Evolutionary conservation across 352 stramenopile species (phyloP), one percentile per base, ranked within the genome.

Genomic region (Pelagophyceae sp.): DNA sequence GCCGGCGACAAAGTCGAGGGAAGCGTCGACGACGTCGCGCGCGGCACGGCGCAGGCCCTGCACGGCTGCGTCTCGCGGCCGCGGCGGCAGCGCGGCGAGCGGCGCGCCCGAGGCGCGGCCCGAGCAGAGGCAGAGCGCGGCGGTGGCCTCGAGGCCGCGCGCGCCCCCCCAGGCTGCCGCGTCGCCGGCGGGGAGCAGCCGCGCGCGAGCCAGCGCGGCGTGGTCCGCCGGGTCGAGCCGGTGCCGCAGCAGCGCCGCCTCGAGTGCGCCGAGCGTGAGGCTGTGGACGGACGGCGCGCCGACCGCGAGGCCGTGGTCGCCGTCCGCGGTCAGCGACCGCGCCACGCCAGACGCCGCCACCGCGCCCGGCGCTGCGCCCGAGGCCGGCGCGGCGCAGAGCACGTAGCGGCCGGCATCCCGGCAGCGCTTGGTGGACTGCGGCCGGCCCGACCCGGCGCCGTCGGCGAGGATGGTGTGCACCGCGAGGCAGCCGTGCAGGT

Each of bases 341-440:
- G n/a, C n/a, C n/a, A n/a, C n/a, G n/a, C n/a, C n/a, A n/a, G n/a
- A n/a, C 45, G 45, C 45, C 11, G 45, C 45, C 23, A 23, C 45
- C 45, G 23, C 11, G 45, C 11, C 45, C 23, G 45, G 45, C 45
- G 45, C 11, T 23, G 11, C 45, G 45, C 11, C 45, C 11, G 23
- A 23, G 58, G 58, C 6, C 58, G 23, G 11, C 23, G 5, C 58
- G 15, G 11, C 58, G 58, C 58, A 67, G 31, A 71, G 29, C 3
- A 25, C 31, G 61, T 71, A 71, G 29, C 29, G 29, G 29, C 1
- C 27, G 29, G 17, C 19, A 31, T 45, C 31, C 3, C 33, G 29
- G 61, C 61, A 71, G 19, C 61, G 61, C 61, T 71, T 6, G n/a
- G 61, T 71, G n/a, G 61, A 71, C 31, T 2, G 1, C 61, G 61